Conservation (phyloP, 2,329 filamentous ascomycete genomes). For the Daldinia eschscholtzii region DNA sequence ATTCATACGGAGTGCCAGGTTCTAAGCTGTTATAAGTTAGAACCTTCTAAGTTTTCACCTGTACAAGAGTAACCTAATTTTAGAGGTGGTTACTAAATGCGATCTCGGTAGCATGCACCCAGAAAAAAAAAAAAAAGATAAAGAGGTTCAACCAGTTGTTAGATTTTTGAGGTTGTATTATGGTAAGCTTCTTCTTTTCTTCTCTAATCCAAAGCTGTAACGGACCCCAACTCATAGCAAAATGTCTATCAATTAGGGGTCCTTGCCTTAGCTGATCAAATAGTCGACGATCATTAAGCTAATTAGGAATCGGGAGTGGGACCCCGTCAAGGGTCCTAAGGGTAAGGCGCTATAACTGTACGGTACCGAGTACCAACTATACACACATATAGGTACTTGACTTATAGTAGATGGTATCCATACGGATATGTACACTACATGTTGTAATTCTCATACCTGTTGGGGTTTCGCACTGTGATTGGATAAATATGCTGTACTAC, state of each 20-base stretch:
- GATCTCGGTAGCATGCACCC: constrained; percentile 12
- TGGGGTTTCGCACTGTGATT: constrained; percentile 19
- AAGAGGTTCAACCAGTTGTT: background rate
- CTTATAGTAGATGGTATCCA: too few relatives aligned
- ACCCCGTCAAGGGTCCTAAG: constrained; percentile 5
- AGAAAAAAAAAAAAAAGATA: too few relatives aligned
- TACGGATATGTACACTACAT: background rate
- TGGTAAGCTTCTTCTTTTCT: background rate
- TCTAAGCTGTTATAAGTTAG: constrained; percentile 31
- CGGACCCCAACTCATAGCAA: constrained; percentile 20
- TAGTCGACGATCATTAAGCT: constrained; percentile 27
- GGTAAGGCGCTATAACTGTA: constrained; percentile 16
- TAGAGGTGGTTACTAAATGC: constrained; percentile 20
- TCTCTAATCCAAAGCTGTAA: constrained; percentile 6
- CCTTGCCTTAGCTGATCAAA: constrained; percentile 33
- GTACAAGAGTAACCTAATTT: constrained; percentile 15
- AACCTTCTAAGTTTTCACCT: constrained; percentile 18
- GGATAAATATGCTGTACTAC: constrained; percentile 4
- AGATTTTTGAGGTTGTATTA: background rate
- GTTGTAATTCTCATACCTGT: constrained; percentile 12
- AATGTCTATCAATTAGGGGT: constrained; percentile 17
- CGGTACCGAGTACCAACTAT: constrained; percentile 19
- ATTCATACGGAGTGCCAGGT: constrained; percentile 7
- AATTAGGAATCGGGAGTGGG: constrained; percentile 31
- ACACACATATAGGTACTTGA: background rate